A percentile compares a stretch with the other conserved stretches of the same genome.
Evolutionary conservation across 495 filamentous ascomycete genomes (phyloP).

Genomic region (Aspergillus panamensis): DNA sequence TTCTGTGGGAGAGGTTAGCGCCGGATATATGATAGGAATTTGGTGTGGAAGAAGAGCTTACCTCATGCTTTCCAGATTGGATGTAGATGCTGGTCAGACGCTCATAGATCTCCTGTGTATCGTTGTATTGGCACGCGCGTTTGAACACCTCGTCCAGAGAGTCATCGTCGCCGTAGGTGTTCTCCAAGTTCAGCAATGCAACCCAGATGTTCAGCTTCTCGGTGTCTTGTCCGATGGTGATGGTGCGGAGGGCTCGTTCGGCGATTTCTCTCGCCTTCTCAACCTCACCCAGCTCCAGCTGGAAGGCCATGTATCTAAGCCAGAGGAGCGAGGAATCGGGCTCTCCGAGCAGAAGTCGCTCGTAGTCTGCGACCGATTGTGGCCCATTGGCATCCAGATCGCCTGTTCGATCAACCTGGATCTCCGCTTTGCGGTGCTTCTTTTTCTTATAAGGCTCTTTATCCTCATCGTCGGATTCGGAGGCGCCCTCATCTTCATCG

Average conservation of each 20-base stretch:
- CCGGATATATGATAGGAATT: too few species aligned
- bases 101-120: slow-evolving; percentile 85
- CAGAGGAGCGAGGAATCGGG: slow-evolving; percentile 86
- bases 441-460: slow-evolving; percentile 64
- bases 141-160: slow-evolving; percentile 85
- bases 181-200: slow-evolving; percentile 89
- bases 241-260: slow-evolving; percentile 82
- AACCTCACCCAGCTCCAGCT: slow-evolving; percentile 84
- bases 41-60: slow-evolving; percentile 26
- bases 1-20: slow-evolving; percentile 54
- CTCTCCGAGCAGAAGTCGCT: slow-evolving; percentile 86
- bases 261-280: slow-evolving; percentile 81
- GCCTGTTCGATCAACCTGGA: slow-evolving; percentile 82
- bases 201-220: slow-evolving; percentile 96
- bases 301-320: slow-evolving; percentile 96
- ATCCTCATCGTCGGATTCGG: slow-evolving; percentile 50
- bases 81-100: slow-evolving; percentile 91
- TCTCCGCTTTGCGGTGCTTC: slow-evolving; percentile 71
- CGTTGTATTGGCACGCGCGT: slow-evolving; percentile 90
- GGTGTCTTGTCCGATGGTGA: slow-evolving; percentile 77
- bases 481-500: slow-evolving; percentile 43
- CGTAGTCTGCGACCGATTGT: slow-evolving; percentile 84
- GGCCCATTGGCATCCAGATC: slow-evolving; percentile 88
- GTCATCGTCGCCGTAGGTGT: slow-evolving; percentile 82
- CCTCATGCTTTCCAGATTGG: slow-evolving; percentile 74